A percentile compares a stretch with the other conserved stretches of the same genome.
phyloP scores from a whole-genome alignment of 441 rosid species.

The Pelargonium citronellum region DNA sequence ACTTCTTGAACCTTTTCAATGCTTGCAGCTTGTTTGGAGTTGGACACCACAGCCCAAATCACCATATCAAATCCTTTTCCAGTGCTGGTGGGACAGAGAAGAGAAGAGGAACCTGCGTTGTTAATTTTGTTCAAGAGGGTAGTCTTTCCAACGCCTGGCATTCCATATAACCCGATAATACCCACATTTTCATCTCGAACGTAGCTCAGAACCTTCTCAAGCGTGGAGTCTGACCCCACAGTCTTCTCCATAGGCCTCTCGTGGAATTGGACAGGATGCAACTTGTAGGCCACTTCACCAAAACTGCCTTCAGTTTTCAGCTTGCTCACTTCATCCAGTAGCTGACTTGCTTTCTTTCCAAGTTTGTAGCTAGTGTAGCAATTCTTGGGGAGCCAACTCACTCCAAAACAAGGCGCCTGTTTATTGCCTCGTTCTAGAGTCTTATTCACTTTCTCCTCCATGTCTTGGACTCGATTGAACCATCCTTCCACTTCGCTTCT shows the following conservation, averaged over 20 bases:
- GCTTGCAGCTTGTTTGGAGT: slow-evolving; percentile 1
- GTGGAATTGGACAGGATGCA: not conserved
- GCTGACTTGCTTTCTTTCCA: slow-evolving; percentile 5
- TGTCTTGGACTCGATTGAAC: not conserved
- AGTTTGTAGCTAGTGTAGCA: slow-evolving; percentile 8
- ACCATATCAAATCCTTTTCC: slow-evolving; percentile 2
- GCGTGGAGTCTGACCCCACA: slow-evolving; percentile 1
- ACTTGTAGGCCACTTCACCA: not conserved
- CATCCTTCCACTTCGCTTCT: slow-evolving; percentile 2
- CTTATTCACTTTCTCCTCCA: not conserved
- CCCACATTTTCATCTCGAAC: slow-evolving; percentile 1
- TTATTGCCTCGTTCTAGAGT: not conserved
- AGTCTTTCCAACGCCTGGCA: slow-evolving; percentile 12
- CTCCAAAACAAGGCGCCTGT: slow-evolving; percentile 1
- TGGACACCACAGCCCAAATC: slow-evolving; percentile 15
- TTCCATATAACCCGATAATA: slow-evolving; percentile 10
- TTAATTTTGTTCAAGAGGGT: slow-evolving; percentile 12
- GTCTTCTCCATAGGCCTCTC: slow-evolving; percentile 6
- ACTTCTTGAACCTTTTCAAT: slow-evolving; percentile 17
- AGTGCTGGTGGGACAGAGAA: not conserved
- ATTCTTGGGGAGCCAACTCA: slow-evolving; percentile 1
- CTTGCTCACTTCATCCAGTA: not conserved
- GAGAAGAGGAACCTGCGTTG: not conserved
- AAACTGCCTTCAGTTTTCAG: not conserved
- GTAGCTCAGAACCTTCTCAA: not conserved